Base-by-base conservation (phyloP, 163 green algal genomes). In the Coccomyxa subellipsoidea region DNA sequence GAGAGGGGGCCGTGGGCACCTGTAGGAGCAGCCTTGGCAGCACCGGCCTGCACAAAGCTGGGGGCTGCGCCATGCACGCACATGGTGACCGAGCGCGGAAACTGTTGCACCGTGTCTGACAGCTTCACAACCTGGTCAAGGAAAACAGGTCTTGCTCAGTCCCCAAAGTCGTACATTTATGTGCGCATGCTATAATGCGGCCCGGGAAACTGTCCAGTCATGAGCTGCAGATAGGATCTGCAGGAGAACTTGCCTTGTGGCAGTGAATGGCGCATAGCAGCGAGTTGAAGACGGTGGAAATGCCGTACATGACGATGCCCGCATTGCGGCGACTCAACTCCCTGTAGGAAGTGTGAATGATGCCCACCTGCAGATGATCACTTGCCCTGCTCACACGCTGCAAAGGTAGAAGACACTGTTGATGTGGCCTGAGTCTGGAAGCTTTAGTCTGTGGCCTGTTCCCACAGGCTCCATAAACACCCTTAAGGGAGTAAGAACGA, bases 291-390 rank as follows among this genome's bases (percentile, higher is more conserved):
- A 88, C 82, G 70, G 85, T 79, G 36, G 79, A 38, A 53, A 90
- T 81, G 36, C 86, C 71, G 4, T 79, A 70, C 77, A 89, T 84
- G 15, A 77, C 21, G 5, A 81, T 69, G 47, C 84, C 81, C 27
- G 81, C 71, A 69, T 83, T 84, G 21, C 84, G 78, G 54, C 73
- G 25, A 5, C 73, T 72, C 32, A 88, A 53, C 66, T 99, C 96
- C 36, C 98, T 89, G 88, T 99, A 99, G 90, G 99, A 99, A 69
- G 97, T 99, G 93, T 99, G 96, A 84, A 98, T 95, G 36, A 99
- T 92, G 18, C 97, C 96, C 54, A 98, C 83, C 83, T 87, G 66
- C 66, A 36, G 21, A 73, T 35, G 47, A 73, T 73, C 29, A 34
- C 8, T 36, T 23, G 32, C 21, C 27, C 29, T 18, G 21, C 18